Conservation (phyloP, 2,329 filamentous ascomycete species). For the Claviceps purpurea region DNA sequence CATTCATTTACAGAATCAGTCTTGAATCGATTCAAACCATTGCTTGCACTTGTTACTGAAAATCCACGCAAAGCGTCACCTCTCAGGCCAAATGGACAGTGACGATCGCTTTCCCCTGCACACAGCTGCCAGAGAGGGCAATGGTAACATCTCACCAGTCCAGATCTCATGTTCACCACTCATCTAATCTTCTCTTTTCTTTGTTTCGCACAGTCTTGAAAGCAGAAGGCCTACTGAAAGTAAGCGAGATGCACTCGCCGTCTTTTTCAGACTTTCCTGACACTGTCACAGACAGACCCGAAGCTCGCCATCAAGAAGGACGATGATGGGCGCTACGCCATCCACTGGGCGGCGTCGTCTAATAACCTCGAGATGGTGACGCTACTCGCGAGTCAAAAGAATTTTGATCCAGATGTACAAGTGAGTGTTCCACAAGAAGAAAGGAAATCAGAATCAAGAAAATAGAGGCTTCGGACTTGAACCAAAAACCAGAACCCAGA, state of each 20-base stretch:
- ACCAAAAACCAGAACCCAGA: too few relatives aligned
- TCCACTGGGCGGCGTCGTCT: conserved; percentile 89
- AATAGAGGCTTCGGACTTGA: too few relatives aligned
- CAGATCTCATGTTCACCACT: neutral
- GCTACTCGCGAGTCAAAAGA: conserved; percentile 53
- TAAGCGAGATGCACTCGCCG: neutral
- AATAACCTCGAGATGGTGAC: conserved; percentile 65
- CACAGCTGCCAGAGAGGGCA: conserved; percentile 73
- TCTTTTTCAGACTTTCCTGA: neutral
- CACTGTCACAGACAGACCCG: conserved; percentile 50
- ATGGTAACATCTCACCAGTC: conserved; percentile 37
- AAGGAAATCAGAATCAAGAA: neutral
- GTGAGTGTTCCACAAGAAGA: conserved; percentile 25
- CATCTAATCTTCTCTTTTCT: neutral
- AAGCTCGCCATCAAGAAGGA: conserved; percentile 62
- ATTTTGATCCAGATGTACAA: conserved; percentile 74
- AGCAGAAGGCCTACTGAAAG: conserved; percentile 10
- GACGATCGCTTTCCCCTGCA: conserved; percentile 69
- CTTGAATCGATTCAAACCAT: too few relatives aligned
- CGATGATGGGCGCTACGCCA: conserved; percentile 74
- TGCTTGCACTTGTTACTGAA: too few relatives aligned
- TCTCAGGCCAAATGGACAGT: conserved; percentile 15
- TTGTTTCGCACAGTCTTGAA: conserved; percentile 5
- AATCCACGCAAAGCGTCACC: too few relatives aligned
- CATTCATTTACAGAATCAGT: neutral